These are phyloP conservation scores for Urtica urens DNA, from an alignment of 306 rosid genomes.

Conservation along the genomic window DNA sequence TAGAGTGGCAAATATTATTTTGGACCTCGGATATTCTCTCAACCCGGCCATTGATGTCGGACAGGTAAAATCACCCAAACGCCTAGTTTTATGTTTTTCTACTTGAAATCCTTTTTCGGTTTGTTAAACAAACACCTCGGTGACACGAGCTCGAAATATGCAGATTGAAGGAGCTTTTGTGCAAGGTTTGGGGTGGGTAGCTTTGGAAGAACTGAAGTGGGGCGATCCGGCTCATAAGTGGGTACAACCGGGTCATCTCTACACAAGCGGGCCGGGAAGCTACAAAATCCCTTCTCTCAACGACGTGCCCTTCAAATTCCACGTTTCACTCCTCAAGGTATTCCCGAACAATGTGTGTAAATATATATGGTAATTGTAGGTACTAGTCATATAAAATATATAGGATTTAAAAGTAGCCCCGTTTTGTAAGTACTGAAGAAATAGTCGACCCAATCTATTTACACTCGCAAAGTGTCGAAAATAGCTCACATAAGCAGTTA, in stretches of 20 bases:
- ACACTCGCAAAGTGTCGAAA: no score
- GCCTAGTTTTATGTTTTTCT: not conserved
- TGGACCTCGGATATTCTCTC: constrained; percentile 83
- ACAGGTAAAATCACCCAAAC: constrained; percentile 40
- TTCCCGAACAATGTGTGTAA: not conserved
- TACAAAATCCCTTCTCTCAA: constrained; percentile 82
- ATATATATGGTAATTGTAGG: no score
- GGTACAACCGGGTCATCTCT: constrained; percentile 59
- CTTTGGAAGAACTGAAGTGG: constrained; percentile 91
- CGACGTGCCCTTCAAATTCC: constrained; percentile 65
- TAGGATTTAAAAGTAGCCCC: no score
- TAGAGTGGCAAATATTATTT: constrained; percentile 45
- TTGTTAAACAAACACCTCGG: not conserved
- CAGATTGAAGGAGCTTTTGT: constrained; percentile 92
- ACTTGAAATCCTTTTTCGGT: not conserved
- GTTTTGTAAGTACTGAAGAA: no score
- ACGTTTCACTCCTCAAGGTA: constrained; percentile 85
- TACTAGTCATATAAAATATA: no score
- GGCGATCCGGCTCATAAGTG: constrained; percentile 90
- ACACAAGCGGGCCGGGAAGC: constrained; percentile 80
- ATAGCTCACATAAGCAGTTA: no score
- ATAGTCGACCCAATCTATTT: no score
- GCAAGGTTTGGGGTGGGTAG: constrained; percentile 95
- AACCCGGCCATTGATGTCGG: constrained; percentile 89
- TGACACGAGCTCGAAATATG: not conserved